Percentiles rank a stretch among this genome's conserved stretches.
Evolutionary conservation across 2,329 filamentous ascomycete species (phyloP).

Genomic region (Phoma sp.): DNA sequence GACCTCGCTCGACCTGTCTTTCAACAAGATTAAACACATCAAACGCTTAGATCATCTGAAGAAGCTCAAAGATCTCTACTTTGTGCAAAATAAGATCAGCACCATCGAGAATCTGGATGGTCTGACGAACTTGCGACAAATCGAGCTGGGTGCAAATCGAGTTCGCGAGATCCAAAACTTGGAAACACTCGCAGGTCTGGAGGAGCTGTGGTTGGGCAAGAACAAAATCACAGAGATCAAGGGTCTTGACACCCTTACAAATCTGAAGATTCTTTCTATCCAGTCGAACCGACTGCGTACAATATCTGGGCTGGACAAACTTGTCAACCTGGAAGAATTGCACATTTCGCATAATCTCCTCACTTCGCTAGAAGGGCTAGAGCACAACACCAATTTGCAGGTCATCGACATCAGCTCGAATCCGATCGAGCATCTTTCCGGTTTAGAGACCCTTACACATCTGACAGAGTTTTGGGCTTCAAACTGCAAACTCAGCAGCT

Average conservation of each 20-base stretch:
- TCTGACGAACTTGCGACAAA: conserved; percentile 74
- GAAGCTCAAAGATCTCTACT: conserved; percentile 81
- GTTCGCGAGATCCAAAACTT: conserved; percentile 89
- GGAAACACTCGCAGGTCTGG: conserved; percentile 75
- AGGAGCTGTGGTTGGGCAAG: conserved; percentile 93
- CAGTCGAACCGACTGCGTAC: conserved; percentile 91
- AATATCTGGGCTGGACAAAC: conserved; percentile 74
- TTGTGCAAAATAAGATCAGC: conserved; percentile 93
- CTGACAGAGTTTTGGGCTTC: conserved; percentile 95
- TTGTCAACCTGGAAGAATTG: conserved; percentile 83
- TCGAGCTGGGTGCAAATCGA: conserved; percentile 91
- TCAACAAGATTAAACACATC: conserved; percentile 99
- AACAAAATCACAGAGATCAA: conserved; percentile 91
- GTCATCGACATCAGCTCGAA: conserved; percentile 92
- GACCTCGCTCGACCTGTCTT: conserved; percentile 84
- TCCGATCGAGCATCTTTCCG: conserved; percentile 74
- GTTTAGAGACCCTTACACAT: conserved; percentile 70
- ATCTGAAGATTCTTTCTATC: conserved; percentile 86
- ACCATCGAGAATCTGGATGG: conserved; percentile 84
- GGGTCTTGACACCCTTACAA: conserved; percentile 74
- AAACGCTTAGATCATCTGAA: conserved; percentile 81
- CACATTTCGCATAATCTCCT: conserved; percentile 97
- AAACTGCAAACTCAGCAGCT: conserved; percentile 81
- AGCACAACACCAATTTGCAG: conserved; percentile 59
- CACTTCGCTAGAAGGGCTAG: conserved; percentile 73